Percentiles rank a stretch among this genome's conserved stretches.
phyloP scores from a whole-genome alignment of 1,284 basidiomycete species.

The Cutaneotrichosporon spelunceum region DNA sequence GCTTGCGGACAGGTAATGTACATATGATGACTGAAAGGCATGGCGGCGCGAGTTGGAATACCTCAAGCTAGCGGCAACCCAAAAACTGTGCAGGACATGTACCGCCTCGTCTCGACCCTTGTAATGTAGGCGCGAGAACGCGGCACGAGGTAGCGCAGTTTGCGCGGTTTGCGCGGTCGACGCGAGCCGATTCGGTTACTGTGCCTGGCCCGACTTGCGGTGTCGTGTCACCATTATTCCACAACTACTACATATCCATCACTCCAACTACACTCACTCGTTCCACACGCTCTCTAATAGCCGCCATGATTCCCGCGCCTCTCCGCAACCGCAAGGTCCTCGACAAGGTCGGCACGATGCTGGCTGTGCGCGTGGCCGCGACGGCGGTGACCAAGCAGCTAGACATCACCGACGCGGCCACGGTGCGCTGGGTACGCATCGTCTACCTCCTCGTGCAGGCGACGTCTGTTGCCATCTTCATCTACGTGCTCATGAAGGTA shows the following conservation, averaged over 20 bases:
- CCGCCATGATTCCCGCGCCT: background rate
- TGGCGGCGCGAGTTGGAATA: too few species aligned
- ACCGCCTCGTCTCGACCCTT: too few species aligned
- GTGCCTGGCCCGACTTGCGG: background rate
- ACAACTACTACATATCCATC: background rate
- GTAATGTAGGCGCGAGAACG: too few species aligned
- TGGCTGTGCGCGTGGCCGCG: slow-evolving; percentile 3
- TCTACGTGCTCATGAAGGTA: slow-evolving; percentile 3
- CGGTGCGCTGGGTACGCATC: background rate
- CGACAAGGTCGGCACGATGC: slow-evolving; percentile 12
- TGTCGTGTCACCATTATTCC: background rate
- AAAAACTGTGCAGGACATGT: too few species aligned
- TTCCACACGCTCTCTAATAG: background rate
- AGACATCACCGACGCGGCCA: background rate
- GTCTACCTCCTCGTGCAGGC: background rate
- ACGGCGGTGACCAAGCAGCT: slow-evolving; percentile 2
- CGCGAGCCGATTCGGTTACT: too few species aligned
- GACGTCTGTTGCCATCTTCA: background rate
- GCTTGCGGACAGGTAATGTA: too few species aligned
- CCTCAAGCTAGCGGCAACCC: too few species aligned
- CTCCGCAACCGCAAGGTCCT: slow-evolving; percentile 3
- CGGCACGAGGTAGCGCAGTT: too few species aligned
- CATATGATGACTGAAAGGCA: too few species aligned
- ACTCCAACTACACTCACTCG: background rate
- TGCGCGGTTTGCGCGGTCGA: too few species aligned